phyloP scores from a whole-genome alignment of 768 basidiomycete species.

The Boletus edulis region DNA sequence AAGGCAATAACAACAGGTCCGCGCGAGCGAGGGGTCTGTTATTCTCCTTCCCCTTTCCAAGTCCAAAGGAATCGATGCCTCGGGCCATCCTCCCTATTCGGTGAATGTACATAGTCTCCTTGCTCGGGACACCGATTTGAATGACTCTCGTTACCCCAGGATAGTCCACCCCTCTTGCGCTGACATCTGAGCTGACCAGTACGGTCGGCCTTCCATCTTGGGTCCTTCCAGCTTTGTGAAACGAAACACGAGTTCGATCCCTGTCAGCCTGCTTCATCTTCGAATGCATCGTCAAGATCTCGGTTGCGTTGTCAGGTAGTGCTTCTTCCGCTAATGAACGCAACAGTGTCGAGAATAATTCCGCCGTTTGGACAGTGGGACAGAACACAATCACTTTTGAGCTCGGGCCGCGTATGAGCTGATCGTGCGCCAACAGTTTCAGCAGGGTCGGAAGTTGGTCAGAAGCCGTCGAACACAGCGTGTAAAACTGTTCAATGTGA shows the following conservation, averaged over 20 bases:
- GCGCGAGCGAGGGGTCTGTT: constrained; percentile 41
- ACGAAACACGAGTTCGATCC: constrained; percentile 25
- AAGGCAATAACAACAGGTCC: constrained; percentile 77
- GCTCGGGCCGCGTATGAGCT: constrained; percentile 59
- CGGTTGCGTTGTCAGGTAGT: constrained; percentile 55
- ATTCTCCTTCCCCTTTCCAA: not conserved
- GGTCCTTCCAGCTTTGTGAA: constrained; percentile 5
- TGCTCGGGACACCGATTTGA: constrained; percentile 79
- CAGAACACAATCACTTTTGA: constrained; percentile 85
- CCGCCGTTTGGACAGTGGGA: constrained; percentile 81
- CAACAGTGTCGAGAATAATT: constrained; percentile 67
- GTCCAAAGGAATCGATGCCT: constrained; percentile 48
- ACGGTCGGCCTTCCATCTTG: constrained; percentile 46
- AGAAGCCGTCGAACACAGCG: constrained; percentile 59
- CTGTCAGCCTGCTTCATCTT: constrained; percentile 41
- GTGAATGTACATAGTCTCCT: constrained; percentile 75
- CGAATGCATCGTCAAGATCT: constrained; percentile 81
- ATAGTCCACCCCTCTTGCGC: constrained; percentile 87
- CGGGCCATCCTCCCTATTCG: constrained; percentile 86
- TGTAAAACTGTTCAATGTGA: constrained; percentile 81
- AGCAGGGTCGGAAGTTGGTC: constrained; percentile 80
- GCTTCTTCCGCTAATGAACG: constrained; percentile 40
- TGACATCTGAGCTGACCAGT: constrained; percentile 84
- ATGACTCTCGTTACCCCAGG: constrained; percentile 87
- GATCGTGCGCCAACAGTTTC: constrained; percentile 84